Percentiles rank a stretch among this genome's conserved stretches.
Conservation (phyloP, 2,329 filamentous ascomycete genomes). For the Fusarium mundagurra region DNA sequence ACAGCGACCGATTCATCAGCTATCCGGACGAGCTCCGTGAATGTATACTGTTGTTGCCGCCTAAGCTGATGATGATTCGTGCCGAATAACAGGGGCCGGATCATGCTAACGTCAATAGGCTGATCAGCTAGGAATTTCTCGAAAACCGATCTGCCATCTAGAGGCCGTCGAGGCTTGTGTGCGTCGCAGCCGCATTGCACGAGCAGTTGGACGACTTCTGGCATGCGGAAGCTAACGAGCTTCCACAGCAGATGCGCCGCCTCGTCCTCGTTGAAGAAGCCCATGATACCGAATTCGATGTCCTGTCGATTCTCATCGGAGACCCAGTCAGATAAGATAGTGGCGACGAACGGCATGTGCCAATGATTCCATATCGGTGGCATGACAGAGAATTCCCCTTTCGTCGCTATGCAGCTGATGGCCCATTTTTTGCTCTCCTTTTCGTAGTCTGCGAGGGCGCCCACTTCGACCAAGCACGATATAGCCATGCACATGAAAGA, state of each 20-base stretch:
- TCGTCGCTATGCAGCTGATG: constrained; percentile 18
- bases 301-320: background rate
- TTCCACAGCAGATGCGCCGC: constrained; percentile 18
- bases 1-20: background rate
- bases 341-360: constrained; percentile 24
- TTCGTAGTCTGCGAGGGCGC: constrained; percentile 30
- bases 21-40: constrained; percentile 9
- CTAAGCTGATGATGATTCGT: constrained; percentile 14
- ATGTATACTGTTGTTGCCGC: constrained; percentile 20
- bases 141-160: constrained; percentile 11
- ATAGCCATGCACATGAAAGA: constrained; percentile 25
- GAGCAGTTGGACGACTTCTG: constrained; percentile 15
- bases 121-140: constrained; percentile 19
- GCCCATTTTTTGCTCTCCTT: constrained; percentile 26
- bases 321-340: background rate
- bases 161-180: background rate
- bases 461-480: constrained; percentile 16
- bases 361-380: constrained; percentile 14
- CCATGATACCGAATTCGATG: background rate
- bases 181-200: constrained; percentile 21
- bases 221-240: constrained; percentile 7
- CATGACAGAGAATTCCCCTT: background rate
- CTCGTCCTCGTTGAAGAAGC: constrained; percentile 8
- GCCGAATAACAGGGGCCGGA: constrained; percentile 15
- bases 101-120: constrained; percentile 7